Conservation (phyloP, 352 stramenopile genomes). For the Aphanomyces euteiches region DNA sequence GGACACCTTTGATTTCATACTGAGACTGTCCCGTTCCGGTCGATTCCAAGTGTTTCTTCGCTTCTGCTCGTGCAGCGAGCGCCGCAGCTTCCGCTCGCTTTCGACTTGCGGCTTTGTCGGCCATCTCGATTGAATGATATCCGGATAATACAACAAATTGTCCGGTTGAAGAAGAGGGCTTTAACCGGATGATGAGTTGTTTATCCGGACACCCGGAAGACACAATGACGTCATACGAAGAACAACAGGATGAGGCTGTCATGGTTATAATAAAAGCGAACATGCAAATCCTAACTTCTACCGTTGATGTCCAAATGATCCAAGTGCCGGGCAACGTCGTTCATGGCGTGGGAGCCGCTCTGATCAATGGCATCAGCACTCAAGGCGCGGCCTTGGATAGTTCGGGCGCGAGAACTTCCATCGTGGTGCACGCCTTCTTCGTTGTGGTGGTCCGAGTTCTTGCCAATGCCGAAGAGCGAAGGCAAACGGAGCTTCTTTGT, state of each 20-base stretch:
- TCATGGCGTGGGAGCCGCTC: conserved; percentile 2
- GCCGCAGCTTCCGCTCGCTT: conserved; percentile 58
- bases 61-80: conserved; percentile 56
- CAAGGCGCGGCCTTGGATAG: conserved; percentile 26
- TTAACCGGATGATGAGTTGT: background rate
- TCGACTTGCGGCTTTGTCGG: conserved; percentile 36
- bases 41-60: conserved; percentile 53
- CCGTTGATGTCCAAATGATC: conserved; percentile 30
- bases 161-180: no score
- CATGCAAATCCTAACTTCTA: conserved; percentile 24
- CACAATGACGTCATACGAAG: background rate
- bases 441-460: conserved; percentile 18
- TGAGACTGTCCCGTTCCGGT: conserved; percentile 66
- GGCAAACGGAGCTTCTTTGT: conserved; percentile 86
- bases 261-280: conserved; percentile 13
- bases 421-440: conserved; percentile 21
- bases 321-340: conserved; percentile 24
- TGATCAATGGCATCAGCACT: conserved; percentile 21
- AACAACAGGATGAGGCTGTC: conserved; percentile 7
- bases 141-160: no score
- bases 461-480: conserved; percentile 62
- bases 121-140: background rate
- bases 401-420: conserved; percentile 21
- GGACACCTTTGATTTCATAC: conserved; percentile 56
- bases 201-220: background rate